A percentile compares a stretch with the other conserved stretches of the same genome.
Evolutionary conservation across 495 filamentous ascomycete species (phyloP).

Genomic region (Trypethelium eluteriae): DNA sequence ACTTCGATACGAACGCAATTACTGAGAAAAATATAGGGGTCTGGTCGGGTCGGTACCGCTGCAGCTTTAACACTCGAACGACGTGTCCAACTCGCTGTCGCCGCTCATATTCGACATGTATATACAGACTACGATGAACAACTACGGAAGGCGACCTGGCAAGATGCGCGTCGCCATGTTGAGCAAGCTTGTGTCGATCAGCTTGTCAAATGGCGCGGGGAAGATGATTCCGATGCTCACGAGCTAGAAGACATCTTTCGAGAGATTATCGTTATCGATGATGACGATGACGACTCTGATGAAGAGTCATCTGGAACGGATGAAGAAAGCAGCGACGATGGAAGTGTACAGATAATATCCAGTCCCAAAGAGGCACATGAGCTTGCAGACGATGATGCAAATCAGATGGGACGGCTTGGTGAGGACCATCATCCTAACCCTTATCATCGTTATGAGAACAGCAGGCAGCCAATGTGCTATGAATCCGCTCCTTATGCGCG

Average conservation of each 20-base stretch:
- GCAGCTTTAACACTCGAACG: conserved; percentile 58
- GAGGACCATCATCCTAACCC: not conserved
- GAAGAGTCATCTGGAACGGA: not conserved
- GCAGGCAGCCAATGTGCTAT: not conserved
- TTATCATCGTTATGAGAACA: not conserved
- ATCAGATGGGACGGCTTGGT: not conserved
- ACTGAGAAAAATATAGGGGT: conserved; percentile 34
- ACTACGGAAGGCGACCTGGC: conserved; percentile 54
- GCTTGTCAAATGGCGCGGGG: conserved; percentile 79
- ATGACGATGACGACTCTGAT: conserved; percentile 62
- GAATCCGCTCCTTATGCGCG: not conserved
- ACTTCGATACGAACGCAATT: conserved; percentile 14
- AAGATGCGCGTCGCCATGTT: conserved; percentile 61
- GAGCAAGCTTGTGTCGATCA: conserved; percentile 63
- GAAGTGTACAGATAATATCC: not conserved
- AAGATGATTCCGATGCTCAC: conserved; percentile 67
- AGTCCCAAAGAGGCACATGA: conserved; percentile 5
- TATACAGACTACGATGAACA: conserved; percentile 83
- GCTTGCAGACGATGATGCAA: not conserved
- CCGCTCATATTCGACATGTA: conserved; percentile 76
- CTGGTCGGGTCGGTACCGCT: conserved; percentile 61
- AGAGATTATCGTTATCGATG: conserved; percentile 74
- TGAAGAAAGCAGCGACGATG: not conserved
- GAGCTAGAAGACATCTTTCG: conserved; percentile 73
- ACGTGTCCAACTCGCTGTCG: conserved; percentile 72